Evolutionary conservation across 2,329 filamentous ascomycete genomes (phyloP).

Genomic region (Aphanoascus verrucosus): DNA sequence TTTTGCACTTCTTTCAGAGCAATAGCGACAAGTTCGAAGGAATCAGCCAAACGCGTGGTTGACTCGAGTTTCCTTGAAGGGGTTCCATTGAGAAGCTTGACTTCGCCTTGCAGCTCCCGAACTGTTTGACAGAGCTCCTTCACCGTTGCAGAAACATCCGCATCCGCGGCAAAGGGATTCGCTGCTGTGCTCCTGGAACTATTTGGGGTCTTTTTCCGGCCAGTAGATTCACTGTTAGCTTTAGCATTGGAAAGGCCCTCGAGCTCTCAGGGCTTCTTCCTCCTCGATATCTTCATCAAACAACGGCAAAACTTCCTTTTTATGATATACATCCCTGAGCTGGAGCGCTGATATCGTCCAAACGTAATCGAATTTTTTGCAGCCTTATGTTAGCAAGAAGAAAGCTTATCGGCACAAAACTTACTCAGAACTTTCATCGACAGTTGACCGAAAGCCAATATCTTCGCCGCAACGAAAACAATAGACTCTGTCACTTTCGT

Average conservation of each 20-base stretch:
- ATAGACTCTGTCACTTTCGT: neutral
- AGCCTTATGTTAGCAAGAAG: neutral
- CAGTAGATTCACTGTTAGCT: neutral
- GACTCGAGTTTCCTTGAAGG: neutral
- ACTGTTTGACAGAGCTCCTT: conserved; percentile 7
- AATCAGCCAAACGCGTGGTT: neutral
- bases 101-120: conserved; percentile 7
- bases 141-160: conserved; percentile 4
- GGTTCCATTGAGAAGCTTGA: neutral
- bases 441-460: neutral
- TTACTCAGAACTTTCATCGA: conserved; percentile 1
- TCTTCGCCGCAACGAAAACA: conserved; percentile 3
- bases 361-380: conserved; percentile 3
- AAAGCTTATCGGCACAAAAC: neutral
- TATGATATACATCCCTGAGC: conserved; percentile 8
- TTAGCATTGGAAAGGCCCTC: neutral
- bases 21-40: conserved; percentile 12
- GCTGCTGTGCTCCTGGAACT: neutral
- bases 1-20: conserved; percentile 13
- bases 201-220: neutral
- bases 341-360: conserved; percentile 4
- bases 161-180: neutral
- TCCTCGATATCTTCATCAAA: neutral
- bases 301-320: neutral
- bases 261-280: neutral